A percentile compares a stretch with the other conserved stretches of the same genome.
Conservation (phyloP, 345 rosid species). For the Moringa oleifera region DNA sequence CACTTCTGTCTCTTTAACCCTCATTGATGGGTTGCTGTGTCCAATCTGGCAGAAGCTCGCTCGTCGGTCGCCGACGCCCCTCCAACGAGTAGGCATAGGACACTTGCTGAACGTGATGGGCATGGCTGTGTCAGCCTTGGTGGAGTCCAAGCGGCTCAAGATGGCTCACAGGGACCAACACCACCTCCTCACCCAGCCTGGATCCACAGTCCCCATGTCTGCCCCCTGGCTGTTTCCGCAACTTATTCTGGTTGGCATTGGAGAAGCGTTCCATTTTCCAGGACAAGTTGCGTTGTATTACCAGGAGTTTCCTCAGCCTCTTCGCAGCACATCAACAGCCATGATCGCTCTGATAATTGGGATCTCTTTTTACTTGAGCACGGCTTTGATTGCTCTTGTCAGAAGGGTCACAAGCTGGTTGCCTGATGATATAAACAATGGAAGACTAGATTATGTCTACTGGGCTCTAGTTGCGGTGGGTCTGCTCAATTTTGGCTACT, state of each 20-base stretch:
- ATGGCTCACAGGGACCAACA: constrained; percentile 4
- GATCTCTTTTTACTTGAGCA: constrained; percentile 29
- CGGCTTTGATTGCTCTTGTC: constrained; percentile 24
- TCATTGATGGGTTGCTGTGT: constrained; percentile 20
- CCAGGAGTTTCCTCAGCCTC: constrained; percentile 30
- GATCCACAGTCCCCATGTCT: constrained; percentile 21
- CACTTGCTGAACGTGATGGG: constrained; percentile 22
- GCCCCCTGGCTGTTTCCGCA: constrained; percentile 39
- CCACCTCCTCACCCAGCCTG: neutral
- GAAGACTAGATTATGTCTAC: constrained; percentile 34
- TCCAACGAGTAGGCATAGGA: constrained; percentile 35
- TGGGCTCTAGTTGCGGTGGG: constrained; percentile 20
- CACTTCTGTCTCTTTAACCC: constrained; percentile 10
- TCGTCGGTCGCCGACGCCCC: constrained; percentile 6
- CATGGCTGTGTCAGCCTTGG: constrained; percentile 24
- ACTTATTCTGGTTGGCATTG: constrained; percentile 29
- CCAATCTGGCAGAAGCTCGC: constrained; percentile 27
- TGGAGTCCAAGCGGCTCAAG: constrained; percentile 34
- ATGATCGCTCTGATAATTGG: constrained; percentile 25
- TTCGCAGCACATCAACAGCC: constrained; percentile 30
- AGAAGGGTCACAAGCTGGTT: constrained; percentile 30
- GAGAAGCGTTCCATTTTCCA: constrained; percentile 36
- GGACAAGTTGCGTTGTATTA: constrained; percentile 33
- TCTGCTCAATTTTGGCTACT: neutral
- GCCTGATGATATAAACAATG: constrained; percentile 28